Evolutionary conservation across 176 grass and related monocot genomes (phyloP), one percentile per base, ranked within the genome.

Genomic region (Oryza punctata): DNA sequence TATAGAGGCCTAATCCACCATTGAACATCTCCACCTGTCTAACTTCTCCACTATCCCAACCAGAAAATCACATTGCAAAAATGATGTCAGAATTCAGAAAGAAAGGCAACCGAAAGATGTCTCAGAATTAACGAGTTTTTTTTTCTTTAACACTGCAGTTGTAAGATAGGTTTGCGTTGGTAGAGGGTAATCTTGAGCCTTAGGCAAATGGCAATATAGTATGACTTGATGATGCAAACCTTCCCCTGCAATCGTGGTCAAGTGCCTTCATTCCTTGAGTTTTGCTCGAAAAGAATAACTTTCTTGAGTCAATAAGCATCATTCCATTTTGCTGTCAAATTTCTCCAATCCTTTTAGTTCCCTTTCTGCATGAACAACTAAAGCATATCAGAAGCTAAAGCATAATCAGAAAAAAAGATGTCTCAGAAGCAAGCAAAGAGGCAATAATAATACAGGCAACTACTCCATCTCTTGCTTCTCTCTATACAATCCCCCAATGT

Each of bases 391-490:
- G 50, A 54, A 54, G 18, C 50, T 54, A 54, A 54, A 54, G 52
- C 52, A 57, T 21, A 57, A 57, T 57, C 52, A 57, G 52, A 9
- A n/a, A n/a, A 44, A 74, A 35, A 73, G 75, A 78, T 33, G 80
- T 88, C 76, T 66, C 18, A 65, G 24, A 82, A 78, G 54, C 83
- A 81, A 81, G 72, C 65, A 63, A 81, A 35, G 9, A 61, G 19
- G 52, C 47, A 29, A 29, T 40, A 16, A 35, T n/a, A 77, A 41
- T 46, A 77, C 66, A 66, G 78, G 73, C 44, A 49, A 52, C 73
- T 65, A 87, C 85, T 85, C 77, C 72, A 86, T 91, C 90, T 86
- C 86, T 90, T 91, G 81, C 91, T 90, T 87, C 71, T 85, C 71
- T 75, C 46, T 25, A 24, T 44, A 16, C 25, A 67, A 65, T 28